Evolutionary conservation across 2,329 filamentous ascomycete genomes (phyloP), one percentile per base, ranked within the genome.

Genomic region (Boeremia exigua): DNA sequence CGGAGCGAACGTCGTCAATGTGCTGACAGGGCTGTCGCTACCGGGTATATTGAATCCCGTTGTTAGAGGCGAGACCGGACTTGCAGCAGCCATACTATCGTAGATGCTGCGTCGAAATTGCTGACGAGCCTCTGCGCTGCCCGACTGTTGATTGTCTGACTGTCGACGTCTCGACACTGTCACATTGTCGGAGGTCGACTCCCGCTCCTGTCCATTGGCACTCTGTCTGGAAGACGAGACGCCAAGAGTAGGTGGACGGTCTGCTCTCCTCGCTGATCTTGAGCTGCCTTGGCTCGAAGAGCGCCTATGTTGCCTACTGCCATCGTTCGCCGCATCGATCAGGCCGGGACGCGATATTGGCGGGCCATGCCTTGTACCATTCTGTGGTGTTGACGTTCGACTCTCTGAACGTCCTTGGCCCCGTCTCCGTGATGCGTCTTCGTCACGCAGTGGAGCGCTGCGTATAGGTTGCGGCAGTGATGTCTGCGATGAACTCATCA

Each of bases 151-250:
- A 71, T 65, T 72, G 44, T 75, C 75, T 27, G 77, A 79, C 45
- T 73, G 63, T 36, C 77, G 71, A 23, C 76, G 66, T 44, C 70
- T 69, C 37, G 73, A 58, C 57, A 57, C 66, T 48, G 49, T 40
- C 23, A 55, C 52, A n/a, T 19, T 48, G 9, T 59, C 63, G 6
- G 70, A 69, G 3, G 69, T 69, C 23, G 66, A 60, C 8, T 74
- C 71, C 9, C 72, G 62, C 15, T 75, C 69, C 15, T 74, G 74
- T 67, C 92, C 89, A 2, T 84, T 82, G 19, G 84, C 79, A 11
- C 84, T 82, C 37, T 82, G 81, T 47, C 80, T 66, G 10, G 49
- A 52, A 12, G 72, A 68, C n/a, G 67, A 54, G n/a, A 65, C 59
- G 6, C 60, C 49, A 11, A 69, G 54, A 34, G 66, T 58, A 37